These are phyloP conservation scores for Hypoxylon sp. DNA, from an alignment of 2,329 filamentous ascomycete species.

Conservation along the genomic window DNA sequence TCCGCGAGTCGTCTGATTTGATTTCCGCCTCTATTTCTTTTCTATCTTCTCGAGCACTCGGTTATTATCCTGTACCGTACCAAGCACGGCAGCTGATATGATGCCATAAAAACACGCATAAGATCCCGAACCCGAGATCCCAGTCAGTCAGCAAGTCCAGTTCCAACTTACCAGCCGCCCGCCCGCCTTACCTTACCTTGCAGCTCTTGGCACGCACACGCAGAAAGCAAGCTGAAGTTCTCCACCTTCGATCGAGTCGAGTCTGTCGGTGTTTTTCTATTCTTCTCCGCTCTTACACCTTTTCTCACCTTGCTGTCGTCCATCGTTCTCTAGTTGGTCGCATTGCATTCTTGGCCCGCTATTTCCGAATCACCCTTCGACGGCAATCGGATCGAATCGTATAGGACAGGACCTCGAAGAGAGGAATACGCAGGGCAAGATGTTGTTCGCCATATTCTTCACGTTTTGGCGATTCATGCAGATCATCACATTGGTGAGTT, in stretches of 20 bases:
- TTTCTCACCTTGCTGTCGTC: conserved; percentile 6
- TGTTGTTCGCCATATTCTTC: conserved; percentile 72
- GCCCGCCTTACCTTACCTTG: conserved; percentile 24
- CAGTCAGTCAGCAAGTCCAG: no score
- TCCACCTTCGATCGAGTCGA: conserved; percentile 12
- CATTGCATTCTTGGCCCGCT: conserved; percentile 3
- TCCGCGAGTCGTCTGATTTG: no score
- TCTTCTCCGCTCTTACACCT: conserved; percentile 8
- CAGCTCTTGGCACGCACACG: conserved; percentile 34
- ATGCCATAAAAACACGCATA: conserved; percentile 13
- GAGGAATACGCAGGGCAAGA: conserved; percentile 48
- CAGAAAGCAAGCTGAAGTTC: conserved; percentile 21
- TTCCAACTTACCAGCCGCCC: conserved; percentile 13
- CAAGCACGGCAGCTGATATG: no score
- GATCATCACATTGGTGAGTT: conserved; percentile 68
- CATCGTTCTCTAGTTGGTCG: conserved; percentile 1
- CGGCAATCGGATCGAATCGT: no score
- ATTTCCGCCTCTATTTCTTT: no score
- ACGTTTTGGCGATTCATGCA: conserved; percentile 68
- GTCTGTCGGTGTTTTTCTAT: not conserved
- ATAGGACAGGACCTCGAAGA: not conserved
- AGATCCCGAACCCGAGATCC: conserved; percentile 12
- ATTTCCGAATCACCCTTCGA: no score
- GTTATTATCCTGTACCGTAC: no score
- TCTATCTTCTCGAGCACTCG: no score